phyloP scores from a whole-genome alignment of 768 basidiomycete species.

The Podaxis mareebaensis region DNA sequence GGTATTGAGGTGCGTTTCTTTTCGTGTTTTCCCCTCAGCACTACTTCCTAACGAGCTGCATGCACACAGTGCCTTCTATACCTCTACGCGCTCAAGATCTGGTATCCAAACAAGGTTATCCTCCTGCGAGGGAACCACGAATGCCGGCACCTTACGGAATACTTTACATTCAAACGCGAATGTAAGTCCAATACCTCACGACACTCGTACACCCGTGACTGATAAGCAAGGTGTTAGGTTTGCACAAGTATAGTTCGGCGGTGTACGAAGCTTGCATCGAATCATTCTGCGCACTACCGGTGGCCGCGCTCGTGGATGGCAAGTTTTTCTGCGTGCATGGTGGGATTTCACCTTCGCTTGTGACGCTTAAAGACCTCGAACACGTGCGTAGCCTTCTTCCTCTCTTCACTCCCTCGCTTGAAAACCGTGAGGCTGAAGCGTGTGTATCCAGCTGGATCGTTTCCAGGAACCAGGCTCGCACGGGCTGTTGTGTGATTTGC shows the following conservation, averaged over 20 bases:
- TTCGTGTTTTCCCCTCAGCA: neutral
- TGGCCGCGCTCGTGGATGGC: slow-evolving; percentile 89
- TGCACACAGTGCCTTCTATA: slow-evolving; percentile 77
- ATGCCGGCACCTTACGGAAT: slow-evolving; percentile 94
- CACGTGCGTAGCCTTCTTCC: slow-evolving; percentile 15
- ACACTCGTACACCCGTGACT: neutral
- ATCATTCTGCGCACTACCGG: slow-evolving; percentile 87
- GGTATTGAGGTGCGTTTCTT: slow-evolving; percentile 51
- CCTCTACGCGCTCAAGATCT: slow-evolving; percentile 90
- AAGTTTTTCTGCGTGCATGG: slow-evolving; percentile 99
- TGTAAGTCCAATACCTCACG: slow-evolving; percentile 48
- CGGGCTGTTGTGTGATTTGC: slow-evolving; percentile 89
- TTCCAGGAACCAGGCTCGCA: slow-evolving; percentile 92
- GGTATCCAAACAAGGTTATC: slow-evolving; percentile 79
- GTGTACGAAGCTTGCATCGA: slow-evolving; percentile 93
- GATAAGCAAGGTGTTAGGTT: slow-evolving; percentile 44
- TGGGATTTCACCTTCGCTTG: slow-evolving; percentile 86
- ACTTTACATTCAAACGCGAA: slow-evolving; percentile 98
- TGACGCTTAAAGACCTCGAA: slow-evolving; percentile 66
- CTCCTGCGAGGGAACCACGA: slow-evolving; percentile 96
- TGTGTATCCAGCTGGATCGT: slow-evolving; percentile 68
- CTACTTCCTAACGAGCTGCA: neutral
- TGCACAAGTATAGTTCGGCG: slow-evolving; percentile 83
- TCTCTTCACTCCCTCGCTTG: neutral
- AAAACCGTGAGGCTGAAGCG: neutral